These are phyloP conservation scores for Daldinia sp. DNA, from an alignment of 2,329 filamentous ascomycete species.

Conservation along the genomic window DNA sequence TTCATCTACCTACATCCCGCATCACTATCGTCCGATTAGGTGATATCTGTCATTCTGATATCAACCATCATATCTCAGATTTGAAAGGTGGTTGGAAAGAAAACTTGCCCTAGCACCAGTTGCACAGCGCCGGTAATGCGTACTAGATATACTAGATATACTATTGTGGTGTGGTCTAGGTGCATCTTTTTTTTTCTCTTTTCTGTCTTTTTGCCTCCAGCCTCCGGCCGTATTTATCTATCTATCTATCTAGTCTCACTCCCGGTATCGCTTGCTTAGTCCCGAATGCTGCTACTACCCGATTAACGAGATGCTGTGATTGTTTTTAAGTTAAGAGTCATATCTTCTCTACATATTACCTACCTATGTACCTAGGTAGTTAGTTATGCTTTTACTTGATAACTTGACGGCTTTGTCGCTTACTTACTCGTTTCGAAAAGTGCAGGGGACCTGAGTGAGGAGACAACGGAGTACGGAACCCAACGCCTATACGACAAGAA, in stretches of 20 bases:
- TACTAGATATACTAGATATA: constrained; percentile 1
- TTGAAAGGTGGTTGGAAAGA: constrained; percentile 22
- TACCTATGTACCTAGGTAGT: background rate
- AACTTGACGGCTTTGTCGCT: background rate
- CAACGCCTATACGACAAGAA: background rate
- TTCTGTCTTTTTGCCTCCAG: constrained; percentile 13
- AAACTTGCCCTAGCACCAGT: constrained; percentile 4
- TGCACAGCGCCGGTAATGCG: constrained; percentile 13
- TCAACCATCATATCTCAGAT: constrained; percentile 8
- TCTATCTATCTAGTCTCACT: background rate
- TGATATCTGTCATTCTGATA: constrained; percentile 18
- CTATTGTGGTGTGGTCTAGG: constrained; percentile 19
- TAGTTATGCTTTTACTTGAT: background rate
- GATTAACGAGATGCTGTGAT: background rate
- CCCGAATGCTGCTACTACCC: constrained; percentile 16
- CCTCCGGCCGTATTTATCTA: background rate
- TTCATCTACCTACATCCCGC: background rate
- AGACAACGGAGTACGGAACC: background rate
- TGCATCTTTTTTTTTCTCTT: constrained; percentile 13
- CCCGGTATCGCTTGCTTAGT: constrained; percentile 5
- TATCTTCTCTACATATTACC: background rate
- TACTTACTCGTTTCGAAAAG: constrained; percentile 17
- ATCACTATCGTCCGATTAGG: constrained; percentile 31
- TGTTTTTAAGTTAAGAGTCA: constrained; percentile 3
- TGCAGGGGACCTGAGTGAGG: background rate